Conservation (phyloP, 768 basidiomycete species). For the Tubosaeta sp. region DNA sequence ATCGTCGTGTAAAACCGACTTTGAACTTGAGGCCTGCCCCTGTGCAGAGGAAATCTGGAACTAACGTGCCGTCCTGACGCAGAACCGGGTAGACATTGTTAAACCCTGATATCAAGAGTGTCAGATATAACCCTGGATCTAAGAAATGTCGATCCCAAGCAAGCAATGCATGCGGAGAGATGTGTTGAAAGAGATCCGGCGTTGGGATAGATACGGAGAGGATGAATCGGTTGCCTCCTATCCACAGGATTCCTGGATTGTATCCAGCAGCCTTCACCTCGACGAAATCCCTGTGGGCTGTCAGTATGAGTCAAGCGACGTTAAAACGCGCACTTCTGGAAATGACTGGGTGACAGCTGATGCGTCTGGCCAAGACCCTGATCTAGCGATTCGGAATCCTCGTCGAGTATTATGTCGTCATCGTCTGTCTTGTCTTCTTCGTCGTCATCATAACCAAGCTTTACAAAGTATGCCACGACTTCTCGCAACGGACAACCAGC, state of each 20-base stretch:
- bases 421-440: not conserved
- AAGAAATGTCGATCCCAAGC: constrained; percentile 71
- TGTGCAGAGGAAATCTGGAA: not conserved
- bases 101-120: constrained; percentile 56
- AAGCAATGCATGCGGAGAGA: constrained; percentile 62
- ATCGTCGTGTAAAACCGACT: not conserved
- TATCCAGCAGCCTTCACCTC: not conserved
- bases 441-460: not conserved
- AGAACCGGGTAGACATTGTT: not conserved
- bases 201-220: constrained; percentile 57
- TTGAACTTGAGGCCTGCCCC: not conserved
- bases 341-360: not conserved
- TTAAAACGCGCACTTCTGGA: not conserved
- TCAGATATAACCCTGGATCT: constrained; percentile 52
- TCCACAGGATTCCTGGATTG: not conserved
- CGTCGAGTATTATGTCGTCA: not conserved
- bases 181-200: constrained; percentile 44
- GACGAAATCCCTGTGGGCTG: not conserved
- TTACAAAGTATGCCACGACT: not conserved
- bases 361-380: not conserved
- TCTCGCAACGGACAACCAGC: not conserved
- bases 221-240: constrained; percentile 35
- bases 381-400: not conserved
- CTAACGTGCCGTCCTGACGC: not conserved
- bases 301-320: not conserved